Conservation (phyloP, 2,329 filamentous ascomycete species). For the Alternaria sp. region DNA sequence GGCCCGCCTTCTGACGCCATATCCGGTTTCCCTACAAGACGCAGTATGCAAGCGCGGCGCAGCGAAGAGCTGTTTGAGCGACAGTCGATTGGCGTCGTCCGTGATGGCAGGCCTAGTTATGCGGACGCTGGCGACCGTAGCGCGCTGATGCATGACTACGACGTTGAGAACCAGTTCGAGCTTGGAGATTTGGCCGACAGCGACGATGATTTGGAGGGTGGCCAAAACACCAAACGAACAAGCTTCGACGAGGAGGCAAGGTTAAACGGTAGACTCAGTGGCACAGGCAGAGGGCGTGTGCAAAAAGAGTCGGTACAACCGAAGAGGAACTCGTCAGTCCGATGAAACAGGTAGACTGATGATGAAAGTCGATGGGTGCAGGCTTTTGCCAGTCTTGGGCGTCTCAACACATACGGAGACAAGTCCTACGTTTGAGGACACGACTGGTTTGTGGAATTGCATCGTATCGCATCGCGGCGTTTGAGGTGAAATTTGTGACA, state of each 20-base stretch:
- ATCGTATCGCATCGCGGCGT: constrained; percentile 19
- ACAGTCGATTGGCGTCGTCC: constrained; percentile 51
- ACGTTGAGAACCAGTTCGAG: constrained; percentile 77
- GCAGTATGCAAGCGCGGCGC: constrained; percentile 89
- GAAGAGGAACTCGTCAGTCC: constrained; percentile 26
- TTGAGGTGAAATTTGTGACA: constrained; percentile 12
- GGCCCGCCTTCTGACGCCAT: constrained; percentile 91
- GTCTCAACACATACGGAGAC: not conserved
- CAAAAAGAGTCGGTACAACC: constrained; percentile 39
- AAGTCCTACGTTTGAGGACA: not conserved
- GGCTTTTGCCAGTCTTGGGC: not conserved
- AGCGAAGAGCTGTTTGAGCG: constrained; percentile 55
- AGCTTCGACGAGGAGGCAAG: constrained; percentile 21
- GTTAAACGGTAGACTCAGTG: constrained; percentile 28
- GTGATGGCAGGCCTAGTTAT: constrained; percentile 18
- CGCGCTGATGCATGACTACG: constrained; percentile 86
- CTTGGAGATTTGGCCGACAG: constrained; percentile 77
- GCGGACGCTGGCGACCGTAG: constrained; percentile 67
- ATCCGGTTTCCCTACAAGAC: constrained; percentile 84
- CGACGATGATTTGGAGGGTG: constrained; percentile 47
- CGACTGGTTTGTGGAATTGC: not conserved
- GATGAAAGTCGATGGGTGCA: not conserved
- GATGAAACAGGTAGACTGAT: constrained; percentile 8
- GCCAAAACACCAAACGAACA: constrained; percentile 15
- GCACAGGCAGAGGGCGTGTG: constrained; percentile 35